Base-by-base conservation (phyloP, 2,329 filamentous ascomycete genomes). In the Davidsoniella australis region DNA sequence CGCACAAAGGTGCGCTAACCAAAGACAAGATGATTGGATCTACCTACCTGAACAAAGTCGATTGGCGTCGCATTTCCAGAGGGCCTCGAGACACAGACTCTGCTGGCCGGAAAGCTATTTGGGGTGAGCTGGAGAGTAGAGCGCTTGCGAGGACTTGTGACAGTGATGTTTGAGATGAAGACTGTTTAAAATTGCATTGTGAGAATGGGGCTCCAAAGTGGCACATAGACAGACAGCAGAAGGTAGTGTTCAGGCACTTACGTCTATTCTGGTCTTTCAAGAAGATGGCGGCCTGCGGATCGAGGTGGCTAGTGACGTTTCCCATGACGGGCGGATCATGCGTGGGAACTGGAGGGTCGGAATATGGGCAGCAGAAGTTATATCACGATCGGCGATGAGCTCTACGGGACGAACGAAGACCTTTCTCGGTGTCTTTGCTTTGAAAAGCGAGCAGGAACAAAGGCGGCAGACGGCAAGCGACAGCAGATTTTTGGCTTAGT, bases 231-330 rank as follows among this genome's bases (percentile, higher is more conserved):
- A 41, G 20, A 42, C 18, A 42, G 12, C 9, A 14, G 9, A 42
- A 12, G 12, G 18, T 42, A n/a, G 17, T 17, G 41, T 24, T 12
- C 18, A 38, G 52, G 58, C 59, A 69, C 82, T 62, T 73, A 96
- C 91, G 78, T 73, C 87, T 80, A 63, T 77, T 85, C 71, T 94
- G 91, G 63, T 98, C 91, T 68, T 84, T 82, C 62, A 96, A 71
- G 64, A 83, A 93, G 63, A 96, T 70, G 59, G 77, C 68, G 58
- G 78, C 74, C 62, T 79, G 84, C 60, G 95, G 88, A 59, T 94
- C 88, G 60, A 81, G 79, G 66, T 80, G 83, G 72, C 88, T 95
- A 64, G 78, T 81, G 66, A 95, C 80, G 70, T 83, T 87, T 62
- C 91, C 91, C 91, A 98, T 98, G 64, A 66, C 75, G 68, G 64